phyloP scores from a whole-genome alignment of 2,329 filamentous ascomycete genomes.

The Fusarium albosuccineum region DNA sequence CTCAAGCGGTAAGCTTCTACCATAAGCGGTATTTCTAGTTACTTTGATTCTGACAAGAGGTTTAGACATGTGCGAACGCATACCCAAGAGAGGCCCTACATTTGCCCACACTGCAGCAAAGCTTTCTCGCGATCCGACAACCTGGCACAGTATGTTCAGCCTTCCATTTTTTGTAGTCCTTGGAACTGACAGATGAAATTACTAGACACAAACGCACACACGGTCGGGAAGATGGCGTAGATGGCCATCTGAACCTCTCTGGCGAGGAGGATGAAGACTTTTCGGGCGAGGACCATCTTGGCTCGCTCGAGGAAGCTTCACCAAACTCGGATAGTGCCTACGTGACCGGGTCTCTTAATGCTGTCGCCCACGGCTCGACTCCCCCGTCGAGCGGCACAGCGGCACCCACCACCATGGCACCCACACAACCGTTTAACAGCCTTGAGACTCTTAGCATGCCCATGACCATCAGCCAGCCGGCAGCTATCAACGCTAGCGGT shows the following conservation, averaged over 20 bases:
- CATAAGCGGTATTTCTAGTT: conserved; percentile 47
- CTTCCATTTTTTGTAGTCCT: conserved; percentile 49
- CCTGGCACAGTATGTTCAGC: conserved; percentile 85
- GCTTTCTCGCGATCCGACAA: conserved; percentile 99
- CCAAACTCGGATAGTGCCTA: conserved; percentile 78
- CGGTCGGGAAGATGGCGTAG: conserved; percentile 72
- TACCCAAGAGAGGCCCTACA: conserved; percentile 98
- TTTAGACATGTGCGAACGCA: conserved; percentile 97
- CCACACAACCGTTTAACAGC: conserved; percentile 64
- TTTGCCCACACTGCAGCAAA: conserved; percentile 98
- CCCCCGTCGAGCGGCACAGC: conserved; percentile 36
- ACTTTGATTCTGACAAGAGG: conserved; percentile 44
- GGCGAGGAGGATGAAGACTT: conserved; percentile 90
- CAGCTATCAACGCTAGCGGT: conserved; percentile 59
- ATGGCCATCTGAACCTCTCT: conserved; percentile 71
- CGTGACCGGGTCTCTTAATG: conserved; percentile 64
- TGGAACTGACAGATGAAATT: conserved; percentile 25
- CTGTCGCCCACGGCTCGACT: conserved; percentile 53
- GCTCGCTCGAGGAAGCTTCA: conserved; percentile 82
- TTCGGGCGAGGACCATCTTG: conserved; percentile 85
- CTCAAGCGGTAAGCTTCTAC: conserved; percentile 85
- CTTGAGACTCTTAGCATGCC: conserved; percentile 74
- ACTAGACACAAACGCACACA: conserved; percentile 84
- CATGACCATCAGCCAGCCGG: conserved; percentile 71
- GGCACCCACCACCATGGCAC: conserved; percentile 35